Evolutionary conservation across 305 asterid species (phyloP), one percentile per base, ranked within the genome.

Genomic region (Fraxinus albicans): DNA sequence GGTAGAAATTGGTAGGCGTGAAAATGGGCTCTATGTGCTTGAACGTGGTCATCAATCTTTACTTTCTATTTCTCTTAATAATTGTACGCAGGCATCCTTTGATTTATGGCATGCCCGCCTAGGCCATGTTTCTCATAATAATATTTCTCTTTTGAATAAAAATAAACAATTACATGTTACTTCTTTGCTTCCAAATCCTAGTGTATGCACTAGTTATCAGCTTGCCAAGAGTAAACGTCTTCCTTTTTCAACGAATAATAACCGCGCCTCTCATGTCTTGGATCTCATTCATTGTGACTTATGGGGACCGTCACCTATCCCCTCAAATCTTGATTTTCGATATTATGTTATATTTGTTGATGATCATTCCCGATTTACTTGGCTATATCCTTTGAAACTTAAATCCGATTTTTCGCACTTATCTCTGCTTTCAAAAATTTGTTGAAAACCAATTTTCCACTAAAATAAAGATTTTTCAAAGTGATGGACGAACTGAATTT

Each of bases 1-100:
- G 8, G 15, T 77, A 21, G 81, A 81, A 8, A 38, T 8, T 1
- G 78, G 72, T 1, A 38, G 33, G 3, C n/a, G 55, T 82, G 73
- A 63, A 9, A 23, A 35, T 40, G 85, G 81, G 2, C 70, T 82
- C 8, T 82, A 80, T 80, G 36, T 65, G 60, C 21, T 65, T 15
- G 76, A 79, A 17, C n/a, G 17, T 3, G 55, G 82, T 10, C 72
- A 65, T 17, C n/a, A 13, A 2, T 47, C 55, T 13, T 15, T 50
- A 50, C 60, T 50, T 50, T 35, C n/a, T 17, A 40, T 74, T 2
- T 17, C 27, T 10, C 15, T 36, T 5, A 6, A 60, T 35, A 58
- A 13, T 29, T 29, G 34, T 1, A 15, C 67, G 0, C 2, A 1
- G 35, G 65, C 33, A 13, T 79, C 82, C 1, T 65, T 79, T 79